These are phyloP conservation scores for Paramecium octaurelia DNA, from an alignment of 73 alveolate species.

Conservation along the genomic window DNA sequence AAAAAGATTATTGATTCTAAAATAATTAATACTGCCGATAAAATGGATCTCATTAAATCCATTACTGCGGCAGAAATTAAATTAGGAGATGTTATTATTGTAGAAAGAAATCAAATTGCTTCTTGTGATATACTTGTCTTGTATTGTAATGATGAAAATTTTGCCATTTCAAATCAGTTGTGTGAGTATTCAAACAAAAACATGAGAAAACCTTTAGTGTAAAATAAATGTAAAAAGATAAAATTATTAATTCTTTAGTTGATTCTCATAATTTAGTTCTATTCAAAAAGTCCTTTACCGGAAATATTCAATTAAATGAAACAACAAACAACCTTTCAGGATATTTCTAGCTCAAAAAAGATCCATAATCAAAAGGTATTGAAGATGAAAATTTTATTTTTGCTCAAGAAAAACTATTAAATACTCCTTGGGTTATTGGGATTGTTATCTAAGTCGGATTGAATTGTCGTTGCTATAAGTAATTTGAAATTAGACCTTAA, in stretches of 20 bases:
- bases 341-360: neutral
- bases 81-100: constrained; percentile 10
- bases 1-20: neutral
- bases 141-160: neutral
- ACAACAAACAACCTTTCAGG: neutral
- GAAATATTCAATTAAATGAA: neutral
- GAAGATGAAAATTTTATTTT: neutral
- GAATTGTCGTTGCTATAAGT: neutral
- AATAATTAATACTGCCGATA: neutral
- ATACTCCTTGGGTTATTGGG: constrained; percentile 27
- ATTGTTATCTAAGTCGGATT: neutral
- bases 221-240: neutral
- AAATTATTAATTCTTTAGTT: neutral
- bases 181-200: neutral
- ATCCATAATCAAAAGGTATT: neutral
- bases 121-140: neutral
- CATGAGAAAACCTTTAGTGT: neutral
- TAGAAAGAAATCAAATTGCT: constrained; percentile 6
- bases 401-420: neutral
- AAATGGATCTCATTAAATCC: neutral
- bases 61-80: neutral
- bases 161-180: neutral
- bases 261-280: neutral
- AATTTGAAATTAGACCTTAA: neutral
- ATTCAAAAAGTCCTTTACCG: neutral